These are phyloP conservation scores for Wickerhamiella slavikovae DNA, from an alignment of 805 yeast species.

Conservation along the genomic window DNA sequence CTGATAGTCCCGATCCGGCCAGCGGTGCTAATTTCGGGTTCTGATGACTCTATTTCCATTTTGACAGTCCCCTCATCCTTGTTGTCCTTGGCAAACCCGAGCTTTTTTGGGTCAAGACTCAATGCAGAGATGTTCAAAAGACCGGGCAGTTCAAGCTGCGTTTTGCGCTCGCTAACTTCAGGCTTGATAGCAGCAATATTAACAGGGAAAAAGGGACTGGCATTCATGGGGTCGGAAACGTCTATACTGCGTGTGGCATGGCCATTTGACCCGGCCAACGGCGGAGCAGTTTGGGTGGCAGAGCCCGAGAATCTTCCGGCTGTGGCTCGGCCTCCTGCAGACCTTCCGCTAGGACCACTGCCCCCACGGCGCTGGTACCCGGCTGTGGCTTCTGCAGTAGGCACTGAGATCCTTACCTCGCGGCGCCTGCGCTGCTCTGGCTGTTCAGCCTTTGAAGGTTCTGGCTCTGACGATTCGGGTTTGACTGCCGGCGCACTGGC, in stretches of 20 bases:
- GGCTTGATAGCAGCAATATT: conserved; percentile 4
- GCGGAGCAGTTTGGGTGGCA: not conserved
- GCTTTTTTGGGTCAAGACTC: not conserved
- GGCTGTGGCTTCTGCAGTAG: not conserved
- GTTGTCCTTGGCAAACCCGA: conserved; percentile 1
- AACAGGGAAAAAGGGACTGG: conserved; percentile 8
- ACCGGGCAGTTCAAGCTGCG: conserved; percentile 9
- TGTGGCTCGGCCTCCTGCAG: conserved; percentile 1
- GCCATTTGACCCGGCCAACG: conserved; percentile 4
- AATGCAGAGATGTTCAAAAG: conserved; percentile 14
- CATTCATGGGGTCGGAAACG: conserved; percentile 1
- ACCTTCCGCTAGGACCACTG: conserved; percentile 3
- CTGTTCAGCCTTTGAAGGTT: conserved; percentile 14
- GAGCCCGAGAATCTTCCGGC: not conserved
- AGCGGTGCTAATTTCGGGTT: conserved; percentile 8
- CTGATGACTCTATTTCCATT: conserved; percentile 2
- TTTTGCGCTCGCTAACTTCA: conserved; percentile 13
- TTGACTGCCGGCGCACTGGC: conserved; percentile 43
- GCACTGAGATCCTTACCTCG: not conserved
- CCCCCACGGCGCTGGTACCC: not conserved
- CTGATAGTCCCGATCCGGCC: conserved; percentile 61
- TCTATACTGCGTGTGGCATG: conserved; percentile 2
- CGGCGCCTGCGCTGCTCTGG: conserved; percentile 6
- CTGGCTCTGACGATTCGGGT: conserved; percentile 12
- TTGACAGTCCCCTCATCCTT: conserved; percentile 5